Evolutionary conservation across 768 basidiomycete species (phyloP).

Genomic region (Nidula microcarpa): DNA sequence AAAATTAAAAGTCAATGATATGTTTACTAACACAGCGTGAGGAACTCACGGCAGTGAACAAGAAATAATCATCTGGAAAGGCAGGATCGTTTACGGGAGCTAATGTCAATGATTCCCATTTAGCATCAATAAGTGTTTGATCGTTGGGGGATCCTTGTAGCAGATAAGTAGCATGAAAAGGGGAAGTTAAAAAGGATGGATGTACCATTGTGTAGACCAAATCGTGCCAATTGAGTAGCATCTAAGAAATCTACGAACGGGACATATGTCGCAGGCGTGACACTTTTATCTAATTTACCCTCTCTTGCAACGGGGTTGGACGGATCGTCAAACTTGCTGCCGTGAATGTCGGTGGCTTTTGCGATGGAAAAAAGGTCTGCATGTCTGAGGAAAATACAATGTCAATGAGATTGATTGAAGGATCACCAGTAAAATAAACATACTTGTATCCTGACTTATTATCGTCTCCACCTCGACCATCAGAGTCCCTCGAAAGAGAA

Average conservation of each 20-base stretch:
- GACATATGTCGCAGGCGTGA: slow-evolving; percentile 52
- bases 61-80: slow-evolving; percentile 64
- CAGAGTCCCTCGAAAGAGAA: slow-evolving; percentile 54
- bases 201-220: slow-evolving; percentile 62
- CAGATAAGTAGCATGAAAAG: neutral
- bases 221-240: slow-evolving; percentile 48
- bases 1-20: too few species aligned
- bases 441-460: slow-evolving; percentile 53
- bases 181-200: neutral
- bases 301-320: slow-evolving; percentile 45
- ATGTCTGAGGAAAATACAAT: slow-evolving; percentile 30
- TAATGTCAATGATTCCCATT: slow-evolving; percentile 67
- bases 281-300: slow-evolving; percentile 41
- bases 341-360: slow-evolving; percentile 59
- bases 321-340: slow-evolving; percentile 51
- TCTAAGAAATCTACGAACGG: slow-evolving; percentile 57
- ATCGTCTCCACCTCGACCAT: slow-evolving; percentile 53
- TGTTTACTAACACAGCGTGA: too few species aligned
- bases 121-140: slow-evolving; percentile 52
- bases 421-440: slow-evolving; percentile 1
- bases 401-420: too few species aligned
- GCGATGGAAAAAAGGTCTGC: slow-evolving; percentile 57
- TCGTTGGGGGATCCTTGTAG: slow-evolving; percentile 43
- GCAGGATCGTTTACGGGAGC: slow-evolving; percentile 47
- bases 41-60: slow-evolving; percentile 56